Conservation (phyloP, 192 early-diverging fungal genomes). For the Coemansia interrupta region DNA sequence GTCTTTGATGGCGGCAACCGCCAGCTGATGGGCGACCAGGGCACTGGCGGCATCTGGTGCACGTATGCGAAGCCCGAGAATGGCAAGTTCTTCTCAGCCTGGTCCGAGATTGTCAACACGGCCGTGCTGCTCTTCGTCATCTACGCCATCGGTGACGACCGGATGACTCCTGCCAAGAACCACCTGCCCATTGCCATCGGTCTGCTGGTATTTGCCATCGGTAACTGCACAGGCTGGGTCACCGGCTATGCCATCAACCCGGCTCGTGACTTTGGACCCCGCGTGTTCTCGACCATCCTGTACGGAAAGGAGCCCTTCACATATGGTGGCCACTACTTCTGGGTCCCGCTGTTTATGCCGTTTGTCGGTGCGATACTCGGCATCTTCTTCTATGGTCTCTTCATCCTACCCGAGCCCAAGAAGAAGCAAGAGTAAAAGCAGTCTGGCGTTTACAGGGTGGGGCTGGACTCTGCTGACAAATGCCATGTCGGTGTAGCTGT, state of each 20-base stretch:
- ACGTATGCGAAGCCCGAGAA: slow-evolving; percentile 60
- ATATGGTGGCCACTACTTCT: slow-evolving; percentile 66
- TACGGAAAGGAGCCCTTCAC: slow-evolving; percentile 68
- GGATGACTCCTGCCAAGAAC: slow-evolving; percentile 57
- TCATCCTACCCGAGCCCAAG: slow-evolving; percentile 56
- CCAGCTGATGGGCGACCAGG: slow-evolving; percentile 44
- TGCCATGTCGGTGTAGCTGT: too few relatives aligned
- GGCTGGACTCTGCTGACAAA: background rate
- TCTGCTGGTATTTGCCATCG: slow-evolving; percentile 60
- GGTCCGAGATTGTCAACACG: slow-evolving; percentile 67
- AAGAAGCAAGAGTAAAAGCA: slow-evolving; percentile 33
- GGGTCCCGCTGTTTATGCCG: slow-evolving; percentile 67
- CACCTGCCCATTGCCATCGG: slow-evolving; percentile 59
- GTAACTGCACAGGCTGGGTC: slow-evolving; percentile 61
- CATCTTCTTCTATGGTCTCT: slow-evolving; percentile 58
- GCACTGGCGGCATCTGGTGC: slow-evolving; percentile 63
- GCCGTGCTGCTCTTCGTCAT: slow-evolving; percentile 63
- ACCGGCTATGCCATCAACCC: slow-evolving; percentile 73
- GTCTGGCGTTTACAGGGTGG: background rate
- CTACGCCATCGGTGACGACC: slow-evolving; percentile 59
- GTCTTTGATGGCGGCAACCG: slow-evolving; percentile 55
- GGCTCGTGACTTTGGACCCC: slow-evolving; percentile 77
- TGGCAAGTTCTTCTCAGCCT: slow-evolving; percentile 54
- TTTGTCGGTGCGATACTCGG: slow-evolving; percentile 62
- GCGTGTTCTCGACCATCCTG: slow-evolving; percentile 64